Percentiles rank a stretch among this genome's conserved stretches.
phyloP scores from a whole-genome alignment of 371 early-diverging fungal species.

The Lichtheimia ornata region DNA sequence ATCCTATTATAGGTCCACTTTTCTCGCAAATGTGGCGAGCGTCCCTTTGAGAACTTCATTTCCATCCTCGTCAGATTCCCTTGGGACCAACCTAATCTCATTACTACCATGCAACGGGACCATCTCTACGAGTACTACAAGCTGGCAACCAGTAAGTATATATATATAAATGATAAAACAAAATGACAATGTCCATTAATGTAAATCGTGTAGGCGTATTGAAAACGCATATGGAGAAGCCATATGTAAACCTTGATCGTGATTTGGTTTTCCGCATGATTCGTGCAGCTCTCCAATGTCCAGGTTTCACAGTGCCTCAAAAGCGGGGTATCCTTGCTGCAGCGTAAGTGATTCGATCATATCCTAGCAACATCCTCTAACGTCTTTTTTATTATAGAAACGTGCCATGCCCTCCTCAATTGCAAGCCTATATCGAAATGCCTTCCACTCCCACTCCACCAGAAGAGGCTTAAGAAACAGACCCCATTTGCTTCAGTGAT shows the following conservation, averaged over 20 bases:
- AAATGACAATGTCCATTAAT: neutral
- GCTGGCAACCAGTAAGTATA: constrained; percentile 23
- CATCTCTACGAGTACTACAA: constrained; percentile 70
- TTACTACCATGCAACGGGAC: constrained; percentile 63
- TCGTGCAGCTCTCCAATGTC: constrained; percentile 58
- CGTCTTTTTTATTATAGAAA: neutral
- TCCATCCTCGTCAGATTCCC: constrained; percentile 62
- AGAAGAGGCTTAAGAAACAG: neutral
- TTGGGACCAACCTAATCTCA: constrained; percentile 54
- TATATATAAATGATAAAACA: neutral
- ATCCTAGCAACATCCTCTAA: neutral
- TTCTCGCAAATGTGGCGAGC: constrained; percentile 62
- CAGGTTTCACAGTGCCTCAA: constrained; percentile 65
- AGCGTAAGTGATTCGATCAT: constrained; percentile 10
- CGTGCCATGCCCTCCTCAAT: constrained; percentile 13
- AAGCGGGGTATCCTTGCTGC: constrained; percentile 40
- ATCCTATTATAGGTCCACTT: constrained; percentile 46
- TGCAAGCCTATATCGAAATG: constrained; percentile 4
- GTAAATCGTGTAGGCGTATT: constrained; percentile 42
- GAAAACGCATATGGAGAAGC: constrained; percentile 42
- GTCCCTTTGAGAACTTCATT: constrained; percentile 71
- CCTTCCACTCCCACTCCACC: neutral
- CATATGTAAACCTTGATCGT: constrained; percentile 42
- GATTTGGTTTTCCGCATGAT: constrained; percentile 53
- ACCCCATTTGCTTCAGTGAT: too few relatives aligned